A percentile compares a stretch with the other conserved stretches of the same genome.
Conservation (phyloP, 2,329 filamentous ascomycete species). For the Coleophoma eucalyptorum region DNA sequence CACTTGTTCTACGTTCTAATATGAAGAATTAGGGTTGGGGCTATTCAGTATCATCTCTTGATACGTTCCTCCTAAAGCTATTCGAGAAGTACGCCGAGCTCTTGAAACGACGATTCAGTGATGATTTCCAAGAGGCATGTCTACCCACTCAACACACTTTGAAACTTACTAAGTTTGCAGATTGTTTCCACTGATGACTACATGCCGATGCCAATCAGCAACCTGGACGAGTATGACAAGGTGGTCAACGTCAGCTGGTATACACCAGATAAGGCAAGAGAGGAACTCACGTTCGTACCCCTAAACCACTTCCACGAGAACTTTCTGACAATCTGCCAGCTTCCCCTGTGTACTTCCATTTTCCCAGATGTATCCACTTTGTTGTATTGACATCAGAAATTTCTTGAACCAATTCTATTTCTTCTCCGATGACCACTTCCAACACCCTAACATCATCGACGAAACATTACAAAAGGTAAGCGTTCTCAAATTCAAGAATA, state of each 20-base stretch:
- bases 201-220: constrained; percentile 98
- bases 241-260: constrained; percentile 98
- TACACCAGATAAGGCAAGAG: constrained; percentile 71
- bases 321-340: constrained; percentile 35
- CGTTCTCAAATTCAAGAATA: neutral
- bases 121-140: constrained; percentile 85
- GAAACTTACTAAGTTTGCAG: constrained; percentile 29
- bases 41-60: constrained; percentile 78
- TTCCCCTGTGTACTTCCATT: constrained; percentile 97
- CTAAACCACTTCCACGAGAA: constrained; percentile 5
- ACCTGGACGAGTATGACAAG: constrained; percentile 87
- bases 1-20: too few species aligned
- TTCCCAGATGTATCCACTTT: constrained; percentile 97
- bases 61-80: constrained; percentile 79
- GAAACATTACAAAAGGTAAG: constrained; percentile 76
- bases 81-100: constrained; percentile 94
- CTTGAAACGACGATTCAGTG: constrained; percentile 85
- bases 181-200: constrained; percentile 93
- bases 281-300: constrained; percentile 66
- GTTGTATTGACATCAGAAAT: constrained; percentile 96
- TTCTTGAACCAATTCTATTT: constrained; percentile 98
- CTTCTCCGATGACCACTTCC: constrained; percentile 94
- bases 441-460: constrained; percentile 85
- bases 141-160: neutral
- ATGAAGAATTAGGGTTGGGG: constrained; percentile 65